These are phyloP conservation scores for Protomyces pachydermus DNA, from an alignment of 1,139 yeast genomes.

Conservation along the genomic window DNA sequence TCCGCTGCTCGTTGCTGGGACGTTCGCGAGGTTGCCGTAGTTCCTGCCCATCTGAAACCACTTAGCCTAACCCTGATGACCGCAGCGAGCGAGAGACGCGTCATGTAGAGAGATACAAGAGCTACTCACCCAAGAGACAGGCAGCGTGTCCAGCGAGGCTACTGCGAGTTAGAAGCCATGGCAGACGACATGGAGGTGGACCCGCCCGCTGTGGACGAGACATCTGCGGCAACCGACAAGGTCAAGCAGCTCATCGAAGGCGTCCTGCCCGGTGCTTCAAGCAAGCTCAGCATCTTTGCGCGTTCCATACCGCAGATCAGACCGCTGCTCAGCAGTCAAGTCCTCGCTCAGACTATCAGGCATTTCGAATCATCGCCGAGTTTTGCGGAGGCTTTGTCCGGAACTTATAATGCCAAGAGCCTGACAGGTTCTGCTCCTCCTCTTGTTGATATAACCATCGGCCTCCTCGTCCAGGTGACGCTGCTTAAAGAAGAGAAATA, in stretches of 20 bases:
- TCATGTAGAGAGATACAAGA: neutral
- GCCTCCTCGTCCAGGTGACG: conserved; percentile 51
- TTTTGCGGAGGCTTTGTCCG: neutral
- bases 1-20: conserved; percentile 95
- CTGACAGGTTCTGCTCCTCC: no score
- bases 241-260: neutral
- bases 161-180: neutral
- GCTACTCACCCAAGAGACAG: no score
- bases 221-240: neutral
- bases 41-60: neutral
- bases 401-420: no score
- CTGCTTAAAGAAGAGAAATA: conserved; percentile 60
- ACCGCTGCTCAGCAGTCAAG: neutral
- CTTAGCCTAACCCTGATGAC: neutral
- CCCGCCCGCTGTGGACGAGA: neutral
- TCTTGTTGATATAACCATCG: neutral
- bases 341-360: neutral
- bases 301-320: neutral
- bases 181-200: neutral
- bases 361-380: neutral
- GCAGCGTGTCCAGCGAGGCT: no score
- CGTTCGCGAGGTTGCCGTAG: conserved; percentile 56
- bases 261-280: neutral
- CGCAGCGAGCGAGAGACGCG: neutral
- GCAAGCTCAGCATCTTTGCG: neutral